Evolutionary conservation across 176 grass and related monocot species (phyloP).

Genomic region (Aegilops umbellulata): DNA sequence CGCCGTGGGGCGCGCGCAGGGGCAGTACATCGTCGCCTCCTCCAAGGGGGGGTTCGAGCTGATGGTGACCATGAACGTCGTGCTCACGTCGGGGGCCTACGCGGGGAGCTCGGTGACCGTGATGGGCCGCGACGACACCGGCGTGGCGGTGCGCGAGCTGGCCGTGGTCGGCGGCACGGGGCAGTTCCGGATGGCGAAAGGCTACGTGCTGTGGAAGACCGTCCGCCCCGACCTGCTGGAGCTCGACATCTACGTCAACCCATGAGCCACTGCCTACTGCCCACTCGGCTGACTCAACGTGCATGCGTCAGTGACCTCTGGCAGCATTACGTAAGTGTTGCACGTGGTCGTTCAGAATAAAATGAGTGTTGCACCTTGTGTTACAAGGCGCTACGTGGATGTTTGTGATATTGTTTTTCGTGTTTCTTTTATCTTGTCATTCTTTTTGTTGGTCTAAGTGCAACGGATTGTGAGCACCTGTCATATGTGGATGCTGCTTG

Average conservation of each 20-base stretch:
- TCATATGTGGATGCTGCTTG: no score
- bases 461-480: not conserved
- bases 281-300: not conserved
- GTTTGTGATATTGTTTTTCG: not conserved
- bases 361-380: not conserved
- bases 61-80: slow-evolving; percentile 40
- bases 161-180: slow-evolving; percentile 56
- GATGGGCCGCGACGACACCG: slow-evolving; percentile 31
- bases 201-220: slow-evolving; percentile 54
- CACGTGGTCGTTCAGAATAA: not conserved
- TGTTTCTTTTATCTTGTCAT: not conserved
- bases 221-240: slow-evolving; percentile 31
- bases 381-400: not conserved
- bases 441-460: not conserved
- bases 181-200: slow-evolving; percentile 45
- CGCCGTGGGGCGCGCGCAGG: not conserved
- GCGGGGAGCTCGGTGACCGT: slow-evolving; percentile 54
- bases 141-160: slow-evolving; percentile 39
- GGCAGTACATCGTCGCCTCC: slow-evolving; percentile 4
- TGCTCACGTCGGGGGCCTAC: slow-evolving; percentile 40
- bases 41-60: slow-evolving; percentile 9
- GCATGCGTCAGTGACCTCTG: not conserved
- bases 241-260: slow-evolving; percentile 37
- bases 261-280: not conserved
- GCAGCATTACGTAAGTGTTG: not conserved